Conservation (phyloP, 1,139 yeast genomes). For the Yamadazyma siamensis region DNA sequence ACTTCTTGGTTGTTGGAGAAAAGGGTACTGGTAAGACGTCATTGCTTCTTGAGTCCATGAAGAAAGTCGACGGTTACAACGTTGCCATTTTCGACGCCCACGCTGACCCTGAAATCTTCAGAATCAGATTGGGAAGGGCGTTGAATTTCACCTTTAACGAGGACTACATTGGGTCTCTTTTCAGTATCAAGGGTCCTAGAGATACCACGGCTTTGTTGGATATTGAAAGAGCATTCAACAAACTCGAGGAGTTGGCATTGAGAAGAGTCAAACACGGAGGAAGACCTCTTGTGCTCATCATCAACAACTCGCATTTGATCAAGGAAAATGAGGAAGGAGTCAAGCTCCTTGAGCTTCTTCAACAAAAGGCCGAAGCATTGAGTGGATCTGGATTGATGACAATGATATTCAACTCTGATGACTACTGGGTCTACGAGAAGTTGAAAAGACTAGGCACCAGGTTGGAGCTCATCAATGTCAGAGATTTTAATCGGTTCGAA, state of each 20-base stretch:
- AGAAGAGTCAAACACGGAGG: conserved; percentile 34
- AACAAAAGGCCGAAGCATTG: conserved; percentile 77
- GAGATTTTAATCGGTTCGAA: conserved; percentile 59
- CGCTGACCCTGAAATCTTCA: conserved; percentile 80
- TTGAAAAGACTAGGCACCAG: conserved; percentile 71
- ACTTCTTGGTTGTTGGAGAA: conserved; percentile 73
- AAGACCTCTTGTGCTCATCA: conserved; percentile 64
- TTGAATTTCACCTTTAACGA: conserved; percentile 71
- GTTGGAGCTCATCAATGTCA: conserved; percentile 66
- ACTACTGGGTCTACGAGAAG: conserved; percentile 83
- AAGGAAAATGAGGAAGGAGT: conserved; percentile 71
- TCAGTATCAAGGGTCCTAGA: conserved; percentile 81
- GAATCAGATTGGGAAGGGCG: conserved; percentile 75
- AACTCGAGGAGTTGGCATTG: conserved; percentile 71
- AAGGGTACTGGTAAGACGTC: conserved; percentile 88
- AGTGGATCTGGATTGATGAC: conserved; percentile 78
- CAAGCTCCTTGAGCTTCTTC: conserved; percentile 69
- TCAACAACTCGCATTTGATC: conserved; percentile 73
- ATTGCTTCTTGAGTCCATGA: conserved; percentile 65
- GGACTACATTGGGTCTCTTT: conserved; percentile 78
- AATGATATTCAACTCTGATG: conserved; percentile 76
- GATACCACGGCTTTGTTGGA: conserved; percentile 81
- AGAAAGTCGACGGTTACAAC: conserved; percentile 58
- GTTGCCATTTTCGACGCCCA: conserved; percentile 80
- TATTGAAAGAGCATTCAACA: conserved; percentile 77